Conservation (phyloP, 2,329 filamentous ascomycete species). For the Fusarium acutatum region DNA sequence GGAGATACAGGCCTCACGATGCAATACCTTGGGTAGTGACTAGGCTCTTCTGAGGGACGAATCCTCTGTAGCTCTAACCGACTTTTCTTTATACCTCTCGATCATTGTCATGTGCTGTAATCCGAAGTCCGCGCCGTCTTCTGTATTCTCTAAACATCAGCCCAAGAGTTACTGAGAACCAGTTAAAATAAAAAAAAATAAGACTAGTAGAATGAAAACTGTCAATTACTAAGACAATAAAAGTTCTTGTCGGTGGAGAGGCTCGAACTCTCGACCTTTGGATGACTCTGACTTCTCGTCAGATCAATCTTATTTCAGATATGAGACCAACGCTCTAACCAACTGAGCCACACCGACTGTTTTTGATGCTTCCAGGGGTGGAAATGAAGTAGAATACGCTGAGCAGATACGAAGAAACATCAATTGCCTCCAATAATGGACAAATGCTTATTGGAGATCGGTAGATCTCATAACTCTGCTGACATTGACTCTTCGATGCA, state of each 20-base stretch:
- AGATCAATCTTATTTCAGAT: conserved; percentile 31
- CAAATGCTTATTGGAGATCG: not conserved
- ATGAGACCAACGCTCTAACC: conserved; percentile 45
- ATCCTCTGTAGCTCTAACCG: not conserved
- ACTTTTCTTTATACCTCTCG: not conserved
- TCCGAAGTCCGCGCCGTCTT: not conserved
- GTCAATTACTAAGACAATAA: not conserved
- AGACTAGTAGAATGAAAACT: not conserved
- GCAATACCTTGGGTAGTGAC: not conserved
- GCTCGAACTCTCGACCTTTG: conserved; percentile 45
- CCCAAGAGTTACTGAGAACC: not conserved
- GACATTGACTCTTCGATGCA: not conserved
- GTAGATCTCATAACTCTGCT: not conserved
- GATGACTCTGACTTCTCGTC: conserved; percentile 36
- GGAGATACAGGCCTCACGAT: not conserved
- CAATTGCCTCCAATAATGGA: too few species aligned
- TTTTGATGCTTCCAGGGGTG: not conserved
- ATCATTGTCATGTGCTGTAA: not conserved
- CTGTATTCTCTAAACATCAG: too few species aligned
- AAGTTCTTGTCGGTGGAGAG: conserved; percentile 37
- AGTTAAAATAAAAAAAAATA: not conserved
- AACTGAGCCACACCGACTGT: conserved; percentile 42
- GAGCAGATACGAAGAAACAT: rapidly evolving
- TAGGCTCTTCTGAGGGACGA: not conserved
- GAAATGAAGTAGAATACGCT: not conserved